Conservation (phyloP, 805 yeast genomes). For the Wickerhamiella azyma region DNA sequence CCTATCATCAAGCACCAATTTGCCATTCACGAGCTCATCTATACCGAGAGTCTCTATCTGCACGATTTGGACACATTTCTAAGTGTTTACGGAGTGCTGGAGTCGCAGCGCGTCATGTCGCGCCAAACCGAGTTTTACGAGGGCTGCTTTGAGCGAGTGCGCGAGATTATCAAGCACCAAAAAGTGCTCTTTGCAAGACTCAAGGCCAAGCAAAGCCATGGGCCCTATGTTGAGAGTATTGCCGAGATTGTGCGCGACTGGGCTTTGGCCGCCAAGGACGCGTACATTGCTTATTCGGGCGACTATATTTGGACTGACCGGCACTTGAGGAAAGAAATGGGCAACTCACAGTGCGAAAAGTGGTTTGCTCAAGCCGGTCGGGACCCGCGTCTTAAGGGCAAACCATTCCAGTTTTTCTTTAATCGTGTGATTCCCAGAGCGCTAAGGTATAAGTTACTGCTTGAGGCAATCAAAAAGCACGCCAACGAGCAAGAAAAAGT, state of each 20-base stretch:
- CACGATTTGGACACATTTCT: slow-evolving; percentile 54
- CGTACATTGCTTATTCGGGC: slow-evolving; percentile 47
- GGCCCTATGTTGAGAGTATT: slow-evolving; percentile 44
- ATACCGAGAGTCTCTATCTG: slow-evolving; percentile 56
- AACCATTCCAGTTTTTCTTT: slow-evolving; percentile 34
- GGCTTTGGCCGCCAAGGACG: slow-evolving; percentile 42
- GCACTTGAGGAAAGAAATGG: slow-evolving; percentile 33
- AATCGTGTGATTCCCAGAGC: slow-evolving; percentile 43
- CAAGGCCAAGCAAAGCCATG: slow-evolving; percentile 40
- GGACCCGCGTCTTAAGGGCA: slow-evolving; percentile 31
- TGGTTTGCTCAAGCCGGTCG: slow-evolving; percentile 47
- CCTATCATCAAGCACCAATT: slow-evolving; percentile 37
- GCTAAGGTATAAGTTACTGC: slow-evolving; percentile 47
- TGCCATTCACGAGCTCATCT: slow-evolving; percentile 58
- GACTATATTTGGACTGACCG: slow-evolving; percentile 25
- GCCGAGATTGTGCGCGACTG: slow-evolving; percentile 53
- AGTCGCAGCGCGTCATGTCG: slow-evolving; percentile 31
- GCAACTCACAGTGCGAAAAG: slow-evolving; percentile 32
- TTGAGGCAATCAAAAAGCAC: slow-evolving; percentile 42
- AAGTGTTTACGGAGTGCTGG: slow-evolving; percentile 38
- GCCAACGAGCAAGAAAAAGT: slow-evolving; percentile 34
- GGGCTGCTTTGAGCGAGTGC: slow-evolving; percentile 44
- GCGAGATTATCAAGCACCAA: slow-evolving; percentile 43
- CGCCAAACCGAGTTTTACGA: slow-evolving; percentile 43
- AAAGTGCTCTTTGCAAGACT: slow-evolving; percentile 44